Percentiles rank a stretch among this genome's conserved stretches.
Evolutionary conservation across 345 rosid genomes (phyloP).

Genomic region (Euphorbia lathyris): DNA sequence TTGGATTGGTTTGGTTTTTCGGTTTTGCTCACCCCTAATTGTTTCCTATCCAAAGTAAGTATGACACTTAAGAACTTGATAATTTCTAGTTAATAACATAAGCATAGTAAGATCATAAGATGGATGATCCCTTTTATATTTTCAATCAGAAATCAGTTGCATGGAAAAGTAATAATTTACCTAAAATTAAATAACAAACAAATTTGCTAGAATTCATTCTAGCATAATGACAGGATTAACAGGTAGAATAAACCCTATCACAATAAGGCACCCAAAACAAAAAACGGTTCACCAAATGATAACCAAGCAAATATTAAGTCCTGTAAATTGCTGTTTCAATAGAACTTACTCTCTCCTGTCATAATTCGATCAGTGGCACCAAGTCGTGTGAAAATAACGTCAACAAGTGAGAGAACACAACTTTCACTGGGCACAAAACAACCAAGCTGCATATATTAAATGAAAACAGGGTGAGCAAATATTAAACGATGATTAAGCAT

Average conservation of each 20-base stretch:
- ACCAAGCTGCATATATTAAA: slow-evolving; percentile 63
- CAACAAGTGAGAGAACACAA: slow-evolving; percentile 67
- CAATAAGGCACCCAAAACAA: neutral
- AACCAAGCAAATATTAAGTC: neutral
- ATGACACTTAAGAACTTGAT: too few relatives aligned
- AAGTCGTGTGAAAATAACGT: slow-evolving; percentile 84
- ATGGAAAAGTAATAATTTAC: neutral
- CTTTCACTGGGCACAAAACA: slow-evolving; percentile 75
- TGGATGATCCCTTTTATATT: neutral
- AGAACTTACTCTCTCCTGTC: slow-evolving; percentile 86
- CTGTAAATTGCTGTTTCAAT: neutral
- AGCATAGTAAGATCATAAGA: too few relatives aligned
- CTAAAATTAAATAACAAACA: neutral
- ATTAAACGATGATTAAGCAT: slow-evolving; percentile 2
- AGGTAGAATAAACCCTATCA: neutral
- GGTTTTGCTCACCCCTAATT: too few relatives aligned
- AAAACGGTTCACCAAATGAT: neutral
- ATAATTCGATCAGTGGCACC: slow-evolving; percentile 92
- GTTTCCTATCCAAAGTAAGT: too few relatives aligned
- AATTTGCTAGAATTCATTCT: neutral
- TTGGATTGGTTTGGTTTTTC: too few relatives aligned
- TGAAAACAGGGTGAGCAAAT: neutral
- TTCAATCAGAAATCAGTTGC: neutral
- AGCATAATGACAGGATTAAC: neutral
- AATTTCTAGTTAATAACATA: too few relatives aligned